Evolutionary conservation across 164 flowering plant genomes (phyloP).

Genomic region (grape (Vitis vinifera)): DNA sequence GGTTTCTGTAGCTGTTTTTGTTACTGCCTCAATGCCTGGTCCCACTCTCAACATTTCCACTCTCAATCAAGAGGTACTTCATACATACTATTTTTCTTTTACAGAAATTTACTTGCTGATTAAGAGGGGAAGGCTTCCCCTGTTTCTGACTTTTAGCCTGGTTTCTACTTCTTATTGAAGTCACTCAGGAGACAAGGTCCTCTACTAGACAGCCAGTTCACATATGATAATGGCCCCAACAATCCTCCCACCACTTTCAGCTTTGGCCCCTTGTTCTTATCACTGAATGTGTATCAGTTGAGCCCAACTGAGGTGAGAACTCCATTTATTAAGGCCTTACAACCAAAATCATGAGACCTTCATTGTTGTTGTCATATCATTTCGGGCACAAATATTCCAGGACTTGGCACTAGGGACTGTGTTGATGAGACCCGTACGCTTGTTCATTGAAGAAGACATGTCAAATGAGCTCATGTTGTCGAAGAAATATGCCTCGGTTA

Average conservation of each 20-base stretch:
- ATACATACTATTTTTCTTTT: not conserved
- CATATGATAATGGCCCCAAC: conserved; percentile 23
- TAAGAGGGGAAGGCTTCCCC: not conserved
- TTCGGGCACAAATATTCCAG: not conserved
- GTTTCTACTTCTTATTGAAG: conserved; percentile 5
- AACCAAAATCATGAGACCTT: not conserved
- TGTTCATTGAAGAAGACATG: conserved; percentile 17
- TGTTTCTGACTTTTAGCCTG: no score
- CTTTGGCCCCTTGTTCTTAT: conserved; percentile 29
- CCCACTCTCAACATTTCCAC: conserved; percentile 19
- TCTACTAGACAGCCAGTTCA: conserved; percentile 8
- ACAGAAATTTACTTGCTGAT: not conserved
- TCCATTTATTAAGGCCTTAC: not conserved
- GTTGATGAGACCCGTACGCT: conserved; percentile 16
- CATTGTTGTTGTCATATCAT: not conserved
- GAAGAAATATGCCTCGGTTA: conserved; percentile 25
- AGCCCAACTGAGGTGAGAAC: conserved; percentile 22
- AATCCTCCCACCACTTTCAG: conserved; percentile 26
- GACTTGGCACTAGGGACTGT: conserved; percentile 19
- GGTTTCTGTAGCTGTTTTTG: conserved; percentile 29
- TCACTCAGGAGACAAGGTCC: conserved; percentile 3
- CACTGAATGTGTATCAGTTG: conserved; percentile 19
- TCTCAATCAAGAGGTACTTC: conserved; percentile 17
- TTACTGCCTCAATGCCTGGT: conserved; percentile 35
- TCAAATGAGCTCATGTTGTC: conserved; percentile 7